These are phyloP conservation scores for Cephalotrichum gorgonifer DNA, from an alignment of 2,329 filamentous ascomycete species.

Conservation along the genomic window DNA sequence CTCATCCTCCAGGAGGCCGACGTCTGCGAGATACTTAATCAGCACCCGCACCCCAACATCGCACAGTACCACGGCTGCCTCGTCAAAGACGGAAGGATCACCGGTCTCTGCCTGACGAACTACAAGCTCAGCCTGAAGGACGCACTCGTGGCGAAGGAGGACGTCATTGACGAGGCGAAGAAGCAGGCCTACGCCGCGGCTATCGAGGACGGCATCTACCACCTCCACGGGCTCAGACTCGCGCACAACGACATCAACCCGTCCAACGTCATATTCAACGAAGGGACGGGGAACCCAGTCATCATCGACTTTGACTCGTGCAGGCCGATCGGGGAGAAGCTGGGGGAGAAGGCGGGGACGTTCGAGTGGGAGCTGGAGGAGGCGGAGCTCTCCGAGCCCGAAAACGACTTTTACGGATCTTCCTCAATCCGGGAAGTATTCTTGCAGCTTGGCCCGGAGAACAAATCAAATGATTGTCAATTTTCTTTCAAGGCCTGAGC, in stretches of 20 bases:
- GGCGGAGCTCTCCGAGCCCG: too few species aligned
- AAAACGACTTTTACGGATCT: too few species aligned
- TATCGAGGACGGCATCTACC: constrained; percentile 14
- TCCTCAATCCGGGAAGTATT: too few species aligned
- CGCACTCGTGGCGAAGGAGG: constrained; percentile 7
- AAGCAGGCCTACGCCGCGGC: background rate
- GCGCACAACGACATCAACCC: constrained; percentile 24
- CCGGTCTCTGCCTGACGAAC: constrained; percentile 13
- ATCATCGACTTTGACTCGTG: constrained; percentile 25
- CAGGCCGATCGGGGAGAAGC: too few species aligned
- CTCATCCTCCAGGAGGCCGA: constrained; percentile 9
- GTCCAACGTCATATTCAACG: constrained; percentile 20
- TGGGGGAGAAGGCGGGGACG: too few species aligned
- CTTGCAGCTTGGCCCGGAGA: too few species aligned
- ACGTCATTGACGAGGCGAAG: background rate
- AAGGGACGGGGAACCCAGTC: constrained; percentile 16
- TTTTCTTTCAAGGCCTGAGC: too few species aligned
- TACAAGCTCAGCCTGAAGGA: constrained; percentile 7
- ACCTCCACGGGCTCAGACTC: constrained; percentile 20
- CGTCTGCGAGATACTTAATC: constrained; percentile 9
- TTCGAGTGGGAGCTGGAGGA: too few species aligned
- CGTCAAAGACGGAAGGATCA: constrained; percentile 13
- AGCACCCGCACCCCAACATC: constrained; percentile 17
- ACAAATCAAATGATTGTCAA: too few species aligned
- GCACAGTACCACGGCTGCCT: constrained; percentile 16